A percentile compares a stretch with the other conserved stretches of the same genome.
Evolutionary conservation across 2,329 filamentous ascomycete species (phyloP).

Genomic region (Chaetomium globosum): DNA sequence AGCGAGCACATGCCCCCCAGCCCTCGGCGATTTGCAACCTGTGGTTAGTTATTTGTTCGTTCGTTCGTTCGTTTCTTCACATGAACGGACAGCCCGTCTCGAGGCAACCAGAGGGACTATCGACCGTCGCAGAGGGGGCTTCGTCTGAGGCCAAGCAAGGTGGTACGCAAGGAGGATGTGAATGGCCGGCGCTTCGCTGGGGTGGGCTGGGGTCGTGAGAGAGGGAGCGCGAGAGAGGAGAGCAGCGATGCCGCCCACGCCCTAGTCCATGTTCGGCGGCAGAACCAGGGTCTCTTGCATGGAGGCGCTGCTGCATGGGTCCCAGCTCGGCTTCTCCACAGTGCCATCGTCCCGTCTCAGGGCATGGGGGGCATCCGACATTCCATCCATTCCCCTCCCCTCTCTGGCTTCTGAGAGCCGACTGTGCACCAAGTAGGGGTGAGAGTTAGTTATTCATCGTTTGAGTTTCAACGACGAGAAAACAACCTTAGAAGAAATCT

Average conservation of each 20-base stretch:
- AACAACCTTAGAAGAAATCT: neutral
- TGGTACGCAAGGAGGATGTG: neutral
- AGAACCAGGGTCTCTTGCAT: slow-evolving; percentile 17
- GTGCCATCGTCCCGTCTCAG: slow-evolving; percentile 6
- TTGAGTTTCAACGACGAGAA: neutral
- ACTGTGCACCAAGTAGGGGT: too few species aligned
- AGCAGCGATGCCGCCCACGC: slow-evolving; percentile 13
- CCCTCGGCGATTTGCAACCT: neutral
- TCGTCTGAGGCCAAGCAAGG: neutral
- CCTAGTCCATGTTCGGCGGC: slow-evolving; percentile 15
- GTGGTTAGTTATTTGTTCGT: too few species aligned
- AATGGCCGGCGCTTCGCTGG: slow-evolving; percentile 15
- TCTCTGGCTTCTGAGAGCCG: too few species aligned
- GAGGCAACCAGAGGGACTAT: neutral
- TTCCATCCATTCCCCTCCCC: too few species aligned
- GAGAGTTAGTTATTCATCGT: too few species aligned
- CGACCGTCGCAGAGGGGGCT: slow-evolving; percentile 1
- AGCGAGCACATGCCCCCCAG: neutral
- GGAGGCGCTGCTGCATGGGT: slow-evolving; percentile 14
- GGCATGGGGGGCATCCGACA: slow-evolving; percentile 2
- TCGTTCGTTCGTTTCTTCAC: neutral
- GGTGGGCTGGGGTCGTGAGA: neutral
- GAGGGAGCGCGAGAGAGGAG: neutral
- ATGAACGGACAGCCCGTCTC: neutral
- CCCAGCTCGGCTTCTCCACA: slow-evolving; percentile 17